Conservation (phyloP, 768 basidiomycete species). For the Lactarius deliciosus region DNA sequence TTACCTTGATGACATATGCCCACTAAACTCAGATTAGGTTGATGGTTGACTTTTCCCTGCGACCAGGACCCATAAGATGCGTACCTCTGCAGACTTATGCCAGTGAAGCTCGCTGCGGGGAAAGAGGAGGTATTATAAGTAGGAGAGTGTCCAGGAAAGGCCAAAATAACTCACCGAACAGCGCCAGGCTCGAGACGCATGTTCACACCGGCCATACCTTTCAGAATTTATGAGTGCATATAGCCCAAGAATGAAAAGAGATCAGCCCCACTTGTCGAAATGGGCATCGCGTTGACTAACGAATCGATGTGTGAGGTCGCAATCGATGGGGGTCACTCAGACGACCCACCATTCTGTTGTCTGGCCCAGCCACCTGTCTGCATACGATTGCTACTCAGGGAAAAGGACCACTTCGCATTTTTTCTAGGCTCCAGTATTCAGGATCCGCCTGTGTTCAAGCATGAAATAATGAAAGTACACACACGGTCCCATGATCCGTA, state of each 20-base stretch:
- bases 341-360: constrained; percentile 48
- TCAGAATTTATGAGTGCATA: not conserved
- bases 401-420: constrained; percentile 60
- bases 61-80: not conserved
- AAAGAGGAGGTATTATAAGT: not conserved
- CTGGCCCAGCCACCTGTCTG: constrained; percentile 61
- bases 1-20: constrained; percentile 38
- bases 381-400: constrained; percentile 54
- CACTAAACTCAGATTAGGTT: constrained; percentile 30
- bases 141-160: not conserved
- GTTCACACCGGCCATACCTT: constrained; percentile 37
- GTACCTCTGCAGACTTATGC: constrained; percentile 36
- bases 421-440: constrained; percentile 32
- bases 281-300: constrained; percentile 48
- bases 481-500: constrained; percentile 58
- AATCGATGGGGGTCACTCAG: not conserved
- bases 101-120: constrained; percentile 38
- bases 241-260: not conserved
- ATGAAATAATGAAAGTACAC: not conserved
- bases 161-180: constrained; percentile 29
- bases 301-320: constrained; percentile 8
- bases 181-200: constrained; percentile 38
- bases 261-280: constrained; percentile 44
- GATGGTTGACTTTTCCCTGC: not conserved
- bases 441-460: not conserved